A percentile compares a stretch with the other conserved stretches of the same genome.
These are phyloP conservation scores for Hypericum androsaemum DNA, from an alignment of 345 rosid genomes.

Conservation along the genomic window DNA sequence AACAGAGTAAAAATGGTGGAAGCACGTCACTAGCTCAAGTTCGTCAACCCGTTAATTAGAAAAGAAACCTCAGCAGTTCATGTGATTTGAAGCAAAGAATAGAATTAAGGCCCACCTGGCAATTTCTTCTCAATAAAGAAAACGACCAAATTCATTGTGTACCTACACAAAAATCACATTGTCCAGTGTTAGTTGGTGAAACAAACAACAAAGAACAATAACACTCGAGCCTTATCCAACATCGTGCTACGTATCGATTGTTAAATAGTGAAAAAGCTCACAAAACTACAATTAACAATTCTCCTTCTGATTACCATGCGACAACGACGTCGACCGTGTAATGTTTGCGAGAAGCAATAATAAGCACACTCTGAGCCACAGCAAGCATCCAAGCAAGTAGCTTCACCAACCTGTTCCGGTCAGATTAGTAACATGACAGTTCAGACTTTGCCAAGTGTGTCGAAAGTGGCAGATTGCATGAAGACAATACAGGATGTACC, in stretches of 20 bases:
- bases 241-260: no score
- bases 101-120: neutral
- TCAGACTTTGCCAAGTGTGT: no score
- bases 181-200: no score
- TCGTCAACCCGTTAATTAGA: no score
- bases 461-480: neutral
- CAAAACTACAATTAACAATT: neutral
- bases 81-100: no score
- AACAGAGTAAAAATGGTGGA: no score
- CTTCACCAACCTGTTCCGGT: neutral
- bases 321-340: slow-evolving; percentile 3
- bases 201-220: neutral
- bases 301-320: neutral
- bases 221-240: neutral
- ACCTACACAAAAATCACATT: neutral
- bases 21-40: no score
- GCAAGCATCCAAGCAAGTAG: slow-evolving; percentile 2
- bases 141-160: neutral
- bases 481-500: neutral
- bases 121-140: slow-evolving; percentile 2
- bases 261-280: no score
- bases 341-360: slow-evolving; percentile 3
- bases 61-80: no score
- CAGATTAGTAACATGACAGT: neutral
- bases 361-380: slow-evolving; percentile 1